Conservation (phyloP, 1,139 yeast species). For the Torulaspora pretoriensis region DNA sequence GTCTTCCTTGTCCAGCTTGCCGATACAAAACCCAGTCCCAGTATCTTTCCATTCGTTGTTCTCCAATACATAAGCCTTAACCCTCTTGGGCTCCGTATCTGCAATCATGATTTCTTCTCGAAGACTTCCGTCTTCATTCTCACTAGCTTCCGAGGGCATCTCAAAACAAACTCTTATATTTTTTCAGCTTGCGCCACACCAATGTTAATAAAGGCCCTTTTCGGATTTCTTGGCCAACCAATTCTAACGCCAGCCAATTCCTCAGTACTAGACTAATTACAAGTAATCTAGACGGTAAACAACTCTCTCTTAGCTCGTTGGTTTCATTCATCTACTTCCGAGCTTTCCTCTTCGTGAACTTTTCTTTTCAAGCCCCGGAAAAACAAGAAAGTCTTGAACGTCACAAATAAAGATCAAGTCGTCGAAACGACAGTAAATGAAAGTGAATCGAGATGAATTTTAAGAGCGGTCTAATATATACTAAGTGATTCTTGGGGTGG, state of each 20-base stretch:
- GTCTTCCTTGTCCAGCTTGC: conserved; percentile 34
- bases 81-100: conserved; percentile 58
- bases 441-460: not conserved
- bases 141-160: not conserved
- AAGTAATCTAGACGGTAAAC: not conserved
- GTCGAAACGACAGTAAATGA: not conserved
- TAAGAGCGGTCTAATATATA: not conserved
- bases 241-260: not conserved
- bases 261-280: not conserved
- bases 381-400: not conserved
- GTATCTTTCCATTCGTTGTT: conserved; percentile 87
- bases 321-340: conserved; percentile 1
- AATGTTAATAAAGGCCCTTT: no score
- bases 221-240: not conserved
- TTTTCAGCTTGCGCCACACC: not conserved
- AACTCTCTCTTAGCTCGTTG: not conserved
- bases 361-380: not conserved
- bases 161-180: not conserved
- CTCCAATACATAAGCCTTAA: conserved; percentile 77
- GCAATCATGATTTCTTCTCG: conserved; percentile 10
- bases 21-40: conserved; percentile 89
- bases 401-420: not conserved
- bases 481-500: not conserved
- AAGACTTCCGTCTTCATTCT: not conserved
- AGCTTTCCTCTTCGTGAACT: not conserved